These are phyloP conservation scores for Paecilomyces variotii DNA, from an alignment of 2,329 filamentous ascomycete species.

Conservation along the genomic window DNA sequence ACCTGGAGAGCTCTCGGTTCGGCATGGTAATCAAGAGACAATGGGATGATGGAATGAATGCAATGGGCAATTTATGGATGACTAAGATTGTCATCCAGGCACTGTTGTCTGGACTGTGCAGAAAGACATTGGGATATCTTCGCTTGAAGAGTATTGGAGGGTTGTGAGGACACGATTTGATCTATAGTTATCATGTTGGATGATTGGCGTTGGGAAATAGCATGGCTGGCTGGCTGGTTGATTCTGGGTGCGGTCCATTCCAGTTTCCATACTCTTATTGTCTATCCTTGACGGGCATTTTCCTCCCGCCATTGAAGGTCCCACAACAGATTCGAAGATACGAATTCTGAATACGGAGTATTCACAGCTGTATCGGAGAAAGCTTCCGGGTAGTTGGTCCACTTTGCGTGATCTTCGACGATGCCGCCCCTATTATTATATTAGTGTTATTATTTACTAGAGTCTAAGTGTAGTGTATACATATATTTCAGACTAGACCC, in stretches of 20 bases:
- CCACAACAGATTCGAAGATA: neutral
- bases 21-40: conserved; percentile 10
- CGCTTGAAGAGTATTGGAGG: neutral
- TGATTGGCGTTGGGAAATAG: neutral
- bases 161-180: neutral
- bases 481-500: neutral
- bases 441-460: no score
- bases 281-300: neutral
- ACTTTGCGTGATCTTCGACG: no score
- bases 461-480: no score
- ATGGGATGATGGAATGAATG: conserved; percentile 11
- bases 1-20: conserved; percentile 9
- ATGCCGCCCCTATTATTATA: no score
- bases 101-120: neutral
- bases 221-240: neutral
- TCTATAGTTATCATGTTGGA: neutral
- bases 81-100: neutral
- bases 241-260: neutral
- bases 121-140: neutral
- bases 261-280: neutral
- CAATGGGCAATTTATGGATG: neutral
- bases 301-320: neutral
- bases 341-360: neutral
- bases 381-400: neutral
- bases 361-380: neutral